Conservation (phyloP, 1,284 basidiomycete genomes). For the Anthracocystis panici-leucophaei region DNA sequence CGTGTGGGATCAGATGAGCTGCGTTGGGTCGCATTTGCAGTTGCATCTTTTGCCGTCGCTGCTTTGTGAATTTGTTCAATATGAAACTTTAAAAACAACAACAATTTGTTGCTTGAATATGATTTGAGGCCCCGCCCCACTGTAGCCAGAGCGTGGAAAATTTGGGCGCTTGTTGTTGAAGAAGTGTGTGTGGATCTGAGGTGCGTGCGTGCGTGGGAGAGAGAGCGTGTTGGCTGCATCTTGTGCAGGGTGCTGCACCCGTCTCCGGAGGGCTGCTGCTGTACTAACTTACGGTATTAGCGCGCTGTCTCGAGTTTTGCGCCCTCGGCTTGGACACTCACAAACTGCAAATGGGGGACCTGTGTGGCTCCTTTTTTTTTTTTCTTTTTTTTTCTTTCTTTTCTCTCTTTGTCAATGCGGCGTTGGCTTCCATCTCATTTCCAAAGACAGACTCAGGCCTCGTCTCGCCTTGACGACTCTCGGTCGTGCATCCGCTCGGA, state of each 20-base stretch:
- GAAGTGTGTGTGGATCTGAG: background rate
- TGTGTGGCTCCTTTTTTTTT: background rate
- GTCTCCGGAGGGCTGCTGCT: conserved; percentile 19
- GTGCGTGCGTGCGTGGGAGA: background rate
- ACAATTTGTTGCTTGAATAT: no score
- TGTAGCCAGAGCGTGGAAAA: background rate
- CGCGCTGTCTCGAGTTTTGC: conserved; percentile 5
- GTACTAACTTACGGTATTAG: no score
- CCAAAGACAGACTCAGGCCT: background rate
- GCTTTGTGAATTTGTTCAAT: background rate
- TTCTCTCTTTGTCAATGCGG: background rate
- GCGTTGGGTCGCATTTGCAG: background rate
- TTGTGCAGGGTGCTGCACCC: conserved; percentile 35
- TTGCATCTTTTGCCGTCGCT: background rate
- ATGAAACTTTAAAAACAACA: no score
- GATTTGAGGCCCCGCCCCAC: conserved; percentile 2
- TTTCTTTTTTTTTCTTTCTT: no score
- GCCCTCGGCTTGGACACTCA: background rate
- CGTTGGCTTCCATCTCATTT: conserved; percentile 3
- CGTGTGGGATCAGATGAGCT: no score
- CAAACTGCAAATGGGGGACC: background rate
- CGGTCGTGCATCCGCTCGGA: background rate
- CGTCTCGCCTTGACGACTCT: no score
- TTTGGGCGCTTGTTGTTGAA: no score
- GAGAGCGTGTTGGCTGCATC: conserved; percentile 6